Evolutionary conservation across 1,284 basidiomycete genomes (phyloP).

Genomic region (Peniophora sp.): DNA sequence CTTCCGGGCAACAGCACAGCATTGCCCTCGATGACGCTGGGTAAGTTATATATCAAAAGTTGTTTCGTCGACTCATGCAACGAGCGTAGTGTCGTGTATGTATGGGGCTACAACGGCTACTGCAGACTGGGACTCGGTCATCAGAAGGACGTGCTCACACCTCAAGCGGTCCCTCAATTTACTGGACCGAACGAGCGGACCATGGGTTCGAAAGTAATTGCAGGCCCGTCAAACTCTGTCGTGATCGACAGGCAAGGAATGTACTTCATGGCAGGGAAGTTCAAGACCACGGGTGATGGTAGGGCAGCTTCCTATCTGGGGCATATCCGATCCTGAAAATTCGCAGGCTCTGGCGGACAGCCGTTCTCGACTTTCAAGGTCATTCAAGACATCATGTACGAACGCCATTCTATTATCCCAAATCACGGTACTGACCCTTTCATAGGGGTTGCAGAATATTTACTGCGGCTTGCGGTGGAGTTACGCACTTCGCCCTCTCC

Average conservation of each 20-base stretch:
- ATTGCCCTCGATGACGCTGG: slow-evolving; percentile 77
- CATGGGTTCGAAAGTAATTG: slow-evolving; percentile 61
- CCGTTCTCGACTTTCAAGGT: slow-evolving; percentile 78
- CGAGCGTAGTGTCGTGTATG: slow-evolving; percentile 56
- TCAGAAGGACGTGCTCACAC: slow-evolving; percentile 73
- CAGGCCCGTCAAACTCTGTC: slow-evolving; percentile 78
- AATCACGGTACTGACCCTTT: slow-evolving; percentile 3
- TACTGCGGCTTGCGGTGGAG: slow-evolving; percentile 71
- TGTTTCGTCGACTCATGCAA: slow-evolving; percentile 2
- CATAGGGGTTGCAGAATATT: slow-evolving; percentile 65
- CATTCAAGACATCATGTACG: slow-evolving; percentile 75
- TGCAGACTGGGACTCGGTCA: slow-evolving; percentile 78
- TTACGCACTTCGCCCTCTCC: slow-evolving; percentile 81
- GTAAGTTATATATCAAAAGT: slow-evolving; percentile 24
- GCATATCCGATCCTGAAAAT: slow-evolving; percentile 2
- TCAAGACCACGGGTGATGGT: slow-evolving; percentile 93
- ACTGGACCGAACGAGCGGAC: slow-evolving; percentile 59
- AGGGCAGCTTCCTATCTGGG: slow-evolving; percentile 15
- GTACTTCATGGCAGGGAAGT: slow-evolving; percentile 85
- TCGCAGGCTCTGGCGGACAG: slow-evolving; percentile 64
- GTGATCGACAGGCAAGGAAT: slow-evolving; percentile 80
- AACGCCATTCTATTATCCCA: slow-evolving; percentile 5
- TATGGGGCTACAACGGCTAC: slow-evolving; percentile 84
- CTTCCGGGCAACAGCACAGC: slow-evolving; percentile 83
- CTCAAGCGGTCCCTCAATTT: slow-evolving; percentile 78